Percentiles rank a stretch among this genome's conserved stretches.
Evolutionary conservation across 805 yeast genomes (phyloP).

Genomic region (Metschnikowia picachoensis): DNA sequence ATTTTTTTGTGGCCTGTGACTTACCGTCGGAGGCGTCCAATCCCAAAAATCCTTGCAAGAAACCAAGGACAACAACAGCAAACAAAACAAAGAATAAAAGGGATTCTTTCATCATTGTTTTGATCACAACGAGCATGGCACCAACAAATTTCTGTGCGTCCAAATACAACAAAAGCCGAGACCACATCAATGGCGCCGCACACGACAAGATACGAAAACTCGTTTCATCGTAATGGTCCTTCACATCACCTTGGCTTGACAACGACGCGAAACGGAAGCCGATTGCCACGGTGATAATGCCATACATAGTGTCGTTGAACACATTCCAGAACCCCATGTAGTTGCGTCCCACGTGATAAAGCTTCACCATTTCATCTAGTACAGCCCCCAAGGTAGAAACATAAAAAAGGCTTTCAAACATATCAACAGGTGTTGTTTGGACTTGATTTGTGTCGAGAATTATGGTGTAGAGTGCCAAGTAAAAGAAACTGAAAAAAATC

Average conservation of each 20-base stretch:
- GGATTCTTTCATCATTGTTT: constrained; percentile 84
- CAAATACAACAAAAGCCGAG: constrained; percentile 66
- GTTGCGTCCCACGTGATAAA: constrained; percentile 70
- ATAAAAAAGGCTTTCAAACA: constrained; percentile 55
- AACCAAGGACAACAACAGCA: constrained; percentile 68
- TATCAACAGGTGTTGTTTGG: constrained; percentile 28
- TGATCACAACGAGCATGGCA: constrained; percentile 80
- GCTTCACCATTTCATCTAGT: constrained; percentile 63
- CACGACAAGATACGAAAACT: constrained; percentile 71
- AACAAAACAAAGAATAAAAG: constrained; percentile 75
- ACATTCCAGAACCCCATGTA: constrained; percentile 77
- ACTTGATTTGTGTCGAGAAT: constrained; percentile 58
- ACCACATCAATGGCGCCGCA: constrained; percentile 87
- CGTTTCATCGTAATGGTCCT: constrained; percentile 45
- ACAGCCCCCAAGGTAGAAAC: constrained; percentile 64
- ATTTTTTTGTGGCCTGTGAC: constrained; percentile 68
- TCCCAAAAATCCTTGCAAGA: constrained; percentile 83
- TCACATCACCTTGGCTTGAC: constrained; percentile 18
- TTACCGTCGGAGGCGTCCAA: constrained; percentile 85
- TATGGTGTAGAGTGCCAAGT: constrained; percentile 56
- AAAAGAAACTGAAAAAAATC: constrained; percentile 61
- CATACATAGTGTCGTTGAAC: constrained; percentile 69
- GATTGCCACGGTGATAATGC: constrained; percentile 50
- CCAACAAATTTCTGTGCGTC: constrained; percentile 84
- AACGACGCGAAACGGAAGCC: constrained; percentile 47